Evolutionary conservation across 2,329 filamentous ascomycete species (phyloP), one percentile per base, ranked within the genome.

Genomic region (Xylariaceae sp.): DNA sequence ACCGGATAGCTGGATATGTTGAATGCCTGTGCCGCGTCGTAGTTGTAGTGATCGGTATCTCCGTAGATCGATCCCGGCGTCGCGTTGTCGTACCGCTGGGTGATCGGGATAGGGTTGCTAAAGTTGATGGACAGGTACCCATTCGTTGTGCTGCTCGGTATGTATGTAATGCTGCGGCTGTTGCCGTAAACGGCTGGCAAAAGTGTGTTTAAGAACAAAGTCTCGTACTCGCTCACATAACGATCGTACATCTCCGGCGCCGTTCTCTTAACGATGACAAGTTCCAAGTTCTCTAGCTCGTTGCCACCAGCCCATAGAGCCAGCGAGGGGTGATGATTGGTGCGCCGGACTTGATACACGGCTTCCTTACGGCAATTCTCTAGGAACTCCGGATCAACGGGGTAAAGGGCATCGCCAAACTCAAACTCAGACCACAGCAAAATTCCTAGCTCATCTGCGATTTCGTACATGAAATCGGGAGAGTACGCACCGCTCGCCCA

Each of bases 361-460:
- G 82, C 82, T 63, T 87, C 85, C 16, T 77, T 73, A 12, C 77
- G 73, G 9, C 81, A 77, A 52, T 85, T 86, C 3, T 81, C 79
- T 0, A 87, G 67, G 61, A 86, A 87, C 0, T 74, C 75, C 0
- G 74, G 60, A 48, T 81, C 70, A 0, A 82, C 77, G 0, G 85
- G 84, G 64, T 87, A 87, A 2, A 86, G 69, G 1, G 82, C 77
- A 66, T 86, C 84, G 10, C 81, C 80, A 64, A 86, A 87, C 63
- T 87, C 76, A 58, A 87, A 87, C 57, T 87, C 84, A 47, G 79
- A 83, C 84, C 84, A 87, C 0, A 87, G 73, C 6, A 87, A 71
- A 4, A 88, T 76, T 1, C 85, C 85, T 62, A 77, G 77, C 65
- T 85, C 81, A 65, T 88, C 84, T 1, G 84, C 85, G 9, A 86